A percentile compares a stretch with the other conserved stretches of the same genome.
Evolutionary conservation across 495 filamentous ascomycete genomes (phyloP).

Genomic region (Talaromyces ruber): DNA sequence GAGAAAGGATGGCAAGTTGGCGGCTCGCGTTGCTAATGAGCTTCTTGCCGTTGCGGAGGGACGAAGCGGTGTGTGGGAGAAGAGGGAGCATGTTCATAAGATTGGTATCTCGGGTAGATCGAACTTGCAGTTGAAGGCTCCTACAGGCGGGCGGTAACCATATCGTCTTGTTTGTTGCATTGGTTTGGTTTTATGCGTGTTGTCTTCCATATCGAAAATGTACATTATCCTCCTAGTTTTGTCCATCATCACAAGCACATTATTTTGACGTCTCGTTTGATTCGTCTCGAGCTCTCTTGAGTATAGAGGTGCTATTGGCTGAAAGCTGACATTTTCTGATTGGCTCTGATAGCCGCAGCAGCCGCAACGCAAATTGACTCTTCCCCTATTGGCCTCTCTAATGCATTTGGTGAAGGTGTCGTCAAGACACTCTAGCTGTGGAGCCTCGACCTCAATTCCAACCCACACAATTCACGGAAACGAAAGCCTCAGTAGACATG

Average conservation of each 20-base stretch:
- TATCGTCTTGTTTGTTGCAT: background rate
- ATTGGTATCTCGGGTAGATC: conserved; percentile 60
- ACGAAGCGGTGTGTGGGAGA: conserved; percentile 72
- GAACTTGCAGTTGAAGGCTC: conserved; percentile 44
- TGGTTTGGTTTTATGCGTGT: background rate
- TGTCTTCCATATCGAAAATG: background rate
- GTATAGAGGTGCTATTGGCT: background rate
- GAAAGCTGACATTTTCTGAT: background rate
- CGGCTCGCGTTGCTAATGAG: conserved; percentile 77
- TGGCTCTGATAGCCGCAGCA: background rate
- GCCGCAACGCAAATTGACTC: background rate
- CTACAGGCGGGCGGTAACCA: conserved; percentile 14
- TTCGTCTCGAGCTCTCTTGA: too few relatives aligned
- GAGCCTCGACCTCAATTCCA: background rate
- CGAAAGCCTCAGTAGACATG: background rate
- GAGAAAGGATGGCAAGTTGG: conserved; percentile 58
- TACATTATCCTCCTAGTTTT: background rate
- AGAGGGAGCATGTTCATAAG: conserved; percentile 63
- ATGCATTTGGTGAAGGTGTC: background rate
- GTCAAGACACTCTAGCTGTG: background rate
- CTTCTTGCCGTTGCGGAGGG: conserved; percentile 84
- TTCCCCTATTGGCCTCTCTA: background rate
- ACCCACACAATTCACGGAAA: background rate
- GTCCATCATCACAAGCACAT: background rate
- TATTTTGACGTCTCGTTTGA: too few relatives aligned